Base-by-base conservation (phyloP, 345 rosid species). In the Populus deltoides region DNA sequence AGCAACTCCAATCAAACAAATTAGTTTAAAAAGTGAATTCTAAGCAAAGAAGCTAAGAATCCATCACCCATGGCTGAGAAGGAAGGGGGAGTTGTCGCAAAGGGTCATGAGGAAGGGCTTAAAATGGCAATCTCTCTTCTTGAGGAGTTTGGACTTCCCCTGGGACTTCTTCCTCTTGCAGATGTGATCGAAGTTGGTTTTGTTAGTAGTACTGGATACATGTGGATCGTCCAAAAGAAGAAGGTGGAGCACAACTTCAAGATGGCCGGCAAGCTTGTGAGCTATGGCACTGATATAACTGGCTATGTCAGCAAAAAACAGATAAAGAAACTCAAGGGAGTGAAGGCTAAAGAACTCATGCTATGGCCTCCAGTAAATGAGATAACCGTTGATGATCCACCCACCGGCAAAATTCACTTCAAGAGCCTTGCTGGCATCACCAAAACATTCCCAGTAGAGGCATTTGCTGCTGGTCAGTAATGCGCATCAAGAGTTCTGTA, bases 361-460 rank as follows among this genome's bases (percentile, higher is more conserved):
- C 82, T 87, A 41, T 90, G 91, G 93, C 86, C 88, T 55, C 87
- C 86, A 1, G 88, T 90, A 17, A 72, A 74, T 61, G 90, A 86
- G 83, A 86, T 88, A 27, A 49, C 11, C 1, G 79, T 82, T 31
- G 89, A 82, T 13, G 86, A 90, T 18, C 86, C 89, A 43, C 85
- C 88, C 5, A 84, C 89, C 0, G 91, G 86, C 9, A 90, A 88
- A 81, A 76, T 90, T 76, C 89, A 82, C 75, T 90, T 90, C 88
- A 90, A 90, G 89, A 90, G 91, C 73, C 86, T 87, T 1, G 90
- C 89, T 3, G 93, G 91, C 68, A 83, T 90, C 81, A 87, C 88
- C 43, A 86, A 87, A 83, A 83, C 91, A n/a, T 88, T 90, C 78
- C 91, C 90, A 0, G 85, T 80, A 11, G 86, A 86, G 73, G 90